These are phyloP conservation scores for Colletotrichum acutatum DNA, from an alignment of 2,329 filamentous ascomycete genomes.

Conservation along the genomic window DNA sequence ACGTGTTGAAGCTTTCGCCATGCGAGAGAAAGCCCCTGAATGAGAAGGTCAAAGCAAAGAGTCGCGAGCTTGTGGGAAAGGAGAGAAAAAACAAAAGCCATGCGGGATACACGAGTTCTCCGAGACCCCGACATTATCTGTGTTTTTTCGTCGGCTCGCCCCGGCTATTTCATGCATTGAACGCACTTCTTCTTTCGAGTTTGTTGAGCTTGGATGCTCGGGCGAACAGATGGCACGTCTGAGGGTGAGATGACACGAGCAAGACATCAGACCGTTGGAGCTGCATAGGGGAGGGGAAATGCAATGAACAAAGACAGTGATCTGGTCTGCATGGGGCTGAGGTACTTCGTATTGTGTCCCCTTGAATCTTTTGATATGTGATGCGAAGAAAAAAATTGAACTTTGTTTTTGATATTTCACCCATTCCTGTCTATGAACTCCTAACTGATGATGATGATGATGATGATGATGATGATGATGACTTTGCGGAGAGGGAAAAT, in stretches of 20 bases:
- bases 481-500: neutral
- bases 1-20: neutral
- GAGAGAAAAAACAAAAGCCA: neutral
- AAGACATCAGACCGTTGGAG: slow-evolving; percentile 4
- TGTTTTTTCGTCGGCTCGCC: neutral
- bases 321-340: neutral
- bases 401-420: neutral
- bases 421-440: neutral
- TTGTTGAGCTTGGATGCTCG: neutral
- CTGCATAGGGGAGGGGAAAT: neutral
- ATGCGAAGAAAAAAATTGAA: neutral
- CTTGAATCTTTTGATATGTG: neutral
- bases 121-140: slow-evolving; percentile 27
- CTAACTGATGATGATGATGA: neutral
- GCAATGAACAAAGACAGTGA: too few species aligned
- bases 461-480: too few species aligned
- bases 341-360: neutral
- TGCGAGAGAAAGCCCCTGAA: neutral
- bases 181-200: neutral
- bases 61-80: neutral
- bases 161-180: slow-evolving; percentile 17
- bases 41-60: slow-evolving; percentile 32
- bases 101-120: slow-evolving; percentile 16
- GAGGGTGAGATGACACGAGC: slow-evolving; percentile 10
- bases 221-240: slow-evolving; percentile 12